A percentile compares a stretch with the other conserved stretches of the same genome.
Conservation (phyloP, 768 basidiomycete species). For the Phylloporus rhodoxanthus region DNA sequence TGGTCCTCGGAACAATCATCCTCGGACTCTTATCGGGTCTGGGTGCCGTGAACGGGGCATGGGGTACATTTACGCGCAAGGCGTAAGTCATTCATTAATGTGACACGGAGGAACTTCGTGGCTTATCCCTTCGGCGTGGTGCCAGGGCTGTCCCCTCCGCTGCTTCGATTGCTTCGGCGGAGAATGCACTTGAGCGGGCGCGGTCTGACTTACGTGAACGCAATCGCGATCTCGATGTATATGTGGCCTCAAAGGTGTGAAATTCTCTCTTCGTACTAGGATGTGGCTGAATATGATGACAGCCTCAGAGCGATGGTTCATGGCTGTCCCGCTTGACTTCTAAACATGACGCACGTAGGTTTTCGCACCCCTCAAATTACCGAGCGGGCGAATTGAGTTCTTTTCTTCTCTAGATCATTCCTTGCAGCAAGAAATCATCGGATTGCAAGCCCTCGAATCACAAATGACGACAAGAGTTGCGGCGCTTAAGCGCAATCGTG, state of each 20-base stretch:
- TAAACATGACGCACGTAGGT: constrained; percentile 30
- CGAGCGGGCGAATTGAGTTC: background rate
- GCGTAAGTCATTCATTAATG: constrained; percentile 22
- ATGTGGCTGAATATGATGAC: constrained; percentile 8
- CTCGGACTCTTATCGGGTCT: constrained; percentile 80
- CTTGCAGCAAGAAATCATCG: constrained; percentile 52
- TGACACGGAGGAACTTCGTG: constrained; percentile 3
- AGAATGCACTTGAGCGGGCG: constrained; percentile 54
- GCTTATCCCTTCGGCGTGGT: constrained; percentile 7
- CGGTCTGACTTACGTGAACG: constrained; percentile 49
- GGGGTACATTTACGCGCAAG: constrained; percentile 34
- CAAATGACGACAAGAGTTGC: constrained; percentile 60
- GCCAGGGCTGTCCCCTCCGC: constrained; percentile 20
- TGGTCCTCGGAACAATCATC: constrained; percentile 70
- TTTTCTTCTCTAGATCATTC: constrained; percentile 29
- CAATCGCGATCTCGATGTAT: constrained; percentile 22
- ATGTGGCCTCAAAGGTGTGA: constrained; percentile 22
- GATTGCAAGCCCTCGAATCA: constrained; percentile 60
- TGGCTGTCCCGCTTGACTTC: constrained; percentile 29
- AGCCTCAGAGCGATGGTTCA: constrained; percentile 23
- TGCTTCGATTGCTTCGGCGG: constrained; percentile 41
- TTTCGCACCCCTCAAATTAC: constrained; percentile 7
- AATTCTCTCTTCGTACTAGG: background rate
- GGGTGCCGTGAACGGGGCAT: constrained; percentile 64
- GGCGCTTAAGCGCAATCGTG: constrained; percentile 42